Evolutionary conservation across 2,329 filamentous ascomycete species (phyloP), one percentile per base, ranked within the genome.

Genomic region (Talaromyces verruculosus): DNA sequence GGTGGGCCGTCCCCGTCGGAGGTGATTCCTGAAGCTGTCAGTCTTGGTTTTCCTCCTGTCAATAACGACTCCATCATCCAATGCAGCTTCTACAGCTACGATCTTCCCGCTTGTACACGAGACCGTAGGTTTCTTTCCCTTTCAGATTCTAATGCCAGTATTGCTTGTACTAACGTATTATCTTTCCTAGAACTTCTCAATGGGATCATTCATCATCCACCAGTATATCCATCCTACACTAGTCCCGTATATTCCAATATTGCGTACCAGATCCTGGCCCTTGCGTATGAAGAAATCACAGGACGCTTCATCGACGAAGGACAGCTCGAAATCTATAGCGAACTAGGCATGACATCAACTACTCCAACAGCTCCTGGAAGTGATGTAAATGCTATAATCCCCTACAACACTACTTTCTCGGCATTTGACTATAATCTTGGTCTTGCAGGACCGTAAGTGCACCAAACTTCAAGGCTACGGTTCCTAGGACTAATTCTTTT

Each of bases 231-330:
- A 19, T 37, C 59, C 45, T 61, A 61, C 15, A 37, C 17, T 2
- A 35, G 37, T 45, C 59, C 59, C 19, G 59, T 61, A 6, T 61
- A 61, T 45, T 61, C 59, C 22, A 61, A 61, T 28, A 7, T 61
- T 11, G 59, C 59, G n/a, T 47, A 35, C n/a, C 39, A 41, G 15
- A 22, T 61, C 22, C 25, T 61, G 19, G 59, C 43, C 15, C 59
- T 61, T 35, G 59, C 43, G 11, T 61, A 61, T 25, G 59, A 61
- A 35, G 43, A 49, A 49, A 35, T 61, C 11, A 61, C 59, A 41
- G 41, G 41, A 33, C 11, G 15, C 3, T 22, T 43, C 28, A 47
- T 61, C 25, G 28, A 61, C 7, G 28, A 19, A 6, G 41, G 41
- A 5, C 47, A 47, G 11, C 15, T 25, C 17, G n/a, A 33, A 3